Percentiles rank a stretch among this genome's conserved stretches.
Evolutionary conservation across 441 rosid genomes (phyloP).

Genomic region (Jatropha podagrica): DNA sequence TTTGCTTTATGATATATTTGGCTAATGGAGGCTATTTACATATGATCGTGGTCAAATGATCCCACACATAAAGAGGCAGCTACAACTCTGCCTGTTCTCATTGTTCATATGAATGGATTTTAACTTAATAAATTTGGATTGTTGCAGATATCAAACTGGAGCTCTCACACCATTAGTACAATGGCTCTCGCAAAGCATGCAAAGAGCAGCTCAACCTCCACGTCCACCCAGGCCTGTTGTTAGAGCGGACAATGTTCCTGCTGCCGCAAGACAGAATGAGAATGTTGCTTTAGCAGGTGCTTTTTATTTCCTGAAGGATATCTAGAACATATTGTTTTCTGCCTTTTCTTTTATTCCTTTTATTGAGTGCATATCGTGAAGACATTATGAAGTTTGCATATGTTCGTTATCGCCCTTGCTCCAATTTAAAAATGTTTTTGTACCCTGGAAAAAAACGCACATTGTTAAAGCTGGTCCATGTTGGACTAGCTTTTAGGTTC

Average conservation of each 20-base stretch:
- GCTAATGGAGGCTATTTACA: neutral
- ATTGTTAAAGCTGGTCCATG: neutral
- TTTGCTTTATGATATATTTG: neutral
- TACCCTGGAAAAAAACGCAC: neutral
- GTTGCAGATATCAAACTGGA: constrained; percentile 88
- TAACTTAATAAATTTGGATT: constrained; percentile 19
- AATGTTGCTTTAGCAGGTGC: constrained; percentile 59
- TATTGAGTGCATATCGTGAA: neutral
- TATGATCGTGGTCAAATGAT: neutral
- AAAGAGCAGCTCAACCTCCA: constrained; percentile 93
- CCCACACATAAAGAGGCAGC: too few relatives aligned
- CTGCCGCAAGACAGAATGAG: constrained; percentile 66
- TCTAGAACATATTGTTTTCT: neutral
- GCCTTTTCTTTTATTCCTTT: neutral
- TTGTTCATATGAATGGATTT: neutral
- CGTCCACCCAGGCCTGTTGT: constrained; percentile 65
- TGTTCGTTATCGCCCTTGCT: neutral
- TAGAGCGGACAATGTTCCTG: constrained; percentile 64
- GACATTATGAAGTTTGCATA: neutral
- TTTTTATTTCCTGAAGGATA: constrained; percentile 23
- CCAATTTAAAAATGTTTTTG: neutral
- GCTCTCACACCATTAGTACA: constrained; percentile 86
- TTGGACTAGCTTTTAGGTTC: neutral
- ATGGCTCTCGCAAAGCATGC: constrained; percentile 97
- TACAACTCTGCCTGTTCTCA: neutral